These are phyloP conservation scores for Pichia phayaonensis DNA, from an alignment of 805 yeast genomes.

Conservation along the genomic window DNA sequence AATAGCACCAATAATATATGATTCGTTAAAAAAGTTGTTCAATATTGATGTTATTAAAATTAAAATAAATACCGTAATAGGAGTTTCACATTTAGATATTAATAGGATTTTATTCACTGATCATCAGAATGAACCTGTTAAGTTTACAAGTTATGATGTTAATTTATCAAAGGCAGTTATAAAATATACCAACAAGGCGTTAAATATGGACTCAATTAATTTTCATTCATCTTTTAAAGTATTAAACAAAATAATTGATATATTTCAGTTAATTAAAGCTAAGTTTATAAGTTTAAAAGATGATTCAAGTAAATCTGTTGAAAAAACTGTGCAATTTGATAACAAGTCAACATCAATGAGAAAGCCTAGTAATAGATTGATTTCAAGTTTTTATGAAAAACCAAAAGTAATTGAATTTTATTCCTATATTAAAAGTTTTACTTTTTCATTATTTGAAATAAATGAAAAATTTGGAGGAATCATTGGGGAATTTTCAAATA, in stretches of 20 bases:
- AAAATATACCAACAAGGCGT: conserved; percentile 2
- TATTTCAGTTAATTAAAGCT: background rate
- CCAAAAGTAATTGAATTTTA: conserved; percentile 12
- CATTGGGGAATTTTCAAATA: conserved; percentile 12
- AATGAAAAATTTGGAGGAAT: conserved; percentile 30
- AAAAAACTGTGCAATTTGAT: conserved; percentile 3
- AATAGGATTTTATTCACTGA: conserved; percentile 16
- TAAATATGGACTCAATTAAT: conserved; percentile 10
- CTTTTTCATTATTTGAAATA: conserved; percentile 15
- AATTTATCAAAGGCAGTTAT: conserved; percentile 13
- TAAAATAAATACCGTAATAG: background rate
- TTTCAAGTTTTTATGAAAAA: conserved; percentile 20
- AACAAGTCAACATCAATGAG: background rate
- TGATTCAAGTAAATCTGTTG: conserved; percentile 1
- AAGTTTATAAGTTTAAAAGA: background rate
- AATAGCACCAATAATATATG: background rate
- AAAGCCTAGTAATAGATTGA: conserved; percentile 18
- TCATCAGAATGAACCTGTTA: background rate
- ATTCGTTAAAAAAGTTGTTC: background rate
- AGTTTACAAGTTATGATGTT: conserved; percentile 20
- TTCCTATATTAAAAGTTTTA: conserved; percentile 12
- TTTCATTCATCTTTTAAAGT: background rate
- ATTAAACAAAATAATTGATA: background rate
- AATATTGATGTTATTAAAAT: background rate
- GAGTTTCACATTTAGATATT: conserved; percentile 5